Evolutionary conservation across 108 stramenopile species (phyloP).

Genomic region (Discostella stelligeroides): DNA sequence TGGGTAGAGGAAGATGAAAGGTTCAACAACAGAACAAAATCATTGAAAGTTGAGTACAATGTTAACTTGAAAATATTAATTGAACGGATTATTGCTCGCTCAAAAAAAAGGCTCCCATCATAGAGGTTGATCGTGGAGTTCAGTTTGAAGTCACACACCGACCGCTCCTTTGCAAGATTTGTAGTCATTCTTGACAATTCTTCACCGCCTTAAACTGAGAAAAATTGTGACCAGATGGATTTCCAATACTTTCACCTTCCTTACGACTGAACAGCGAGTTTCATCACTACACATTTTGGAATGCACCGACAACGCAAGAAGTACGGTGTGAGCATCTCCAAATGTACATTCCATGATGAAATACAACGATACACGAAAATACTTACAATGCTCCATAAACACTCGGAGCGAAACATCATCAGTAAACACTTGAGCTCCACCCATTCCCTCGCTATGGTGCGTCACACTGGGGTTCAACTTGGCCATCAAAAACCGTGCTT

Average conservation of each 20-base stretch:
- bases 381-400: conserved; percentile 97
- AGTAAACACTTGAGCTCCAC: conserved; percentile 94
- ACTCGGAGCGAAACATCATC: conserved; percentile 98
- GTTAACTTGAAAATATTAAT: too few species aligned
- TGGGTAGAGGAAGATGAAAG: too few species aligned
- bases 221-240: too few species aligned
- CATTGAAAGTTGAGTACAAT: too few species aligned
- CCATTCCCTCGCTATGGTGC: conserved; percentile 88
- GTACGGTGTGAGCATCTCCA: not conserved
- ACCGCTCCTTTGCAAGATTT: too few species aligned
- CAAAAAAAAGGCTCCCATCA: too few species aligned
- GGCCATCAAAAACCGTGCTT: conserved; percentile 98
- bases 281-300: conserved; percentile 64
- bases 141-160: too few species aligned
- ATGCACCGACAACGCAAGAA: conserved; percentile 13
- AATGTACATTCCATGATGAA: not conserved
- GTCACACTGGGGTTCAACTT: conserved; percentile 97
- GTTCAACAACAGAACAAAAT: too few species aligned
- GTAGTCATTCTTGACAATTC: too few species aligned
- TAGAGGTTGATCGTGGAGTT: too few species aligned
- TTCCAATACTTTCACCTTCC: conserved; percentile 3
- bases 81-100: too few species aligned
- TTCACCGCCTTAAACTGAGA: too few species aligned
- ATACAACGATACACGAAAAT: not conserved
- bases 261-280: conserved; percentile 63